Evolutionary conservation across 192 early-diverging fungal genomes (phyloP).

Genomic region (Backusella parvicylindrica): DNA sequence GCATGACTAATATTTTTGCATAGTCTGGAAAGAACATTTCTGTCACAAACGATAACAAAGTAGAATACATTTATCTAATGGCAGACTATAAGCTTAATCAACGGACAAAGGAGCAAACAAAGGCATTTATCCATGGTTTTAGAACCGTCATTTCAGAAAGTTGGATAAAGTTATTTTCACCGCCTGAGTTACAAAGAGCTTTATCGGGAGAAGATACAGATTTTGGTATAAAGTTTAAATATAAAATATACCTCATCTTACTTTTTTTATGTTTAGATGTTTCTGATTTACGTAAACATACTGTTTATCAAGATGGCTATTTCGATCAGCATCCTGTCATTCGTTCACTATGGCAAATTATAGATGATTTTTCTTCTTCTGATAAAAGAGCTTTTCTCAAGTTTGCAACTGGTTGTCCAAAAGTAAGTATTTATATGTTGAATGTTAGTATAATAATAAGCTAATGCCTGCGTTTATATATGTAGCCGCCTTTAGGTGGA

Average conservation of each 20-base stretch:
- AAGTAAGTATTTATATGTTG: slow-evolving; percentile 41
- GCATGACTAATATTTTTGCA: not conserved
- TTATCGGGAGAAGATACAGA: slow-evolving; percentile 60
- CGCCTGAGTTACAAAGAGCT: slow-evolving; percentile 75
- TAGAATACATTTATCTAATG: slow-evolving; percentile 71
- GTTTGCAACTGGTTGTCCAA: slow-evolving; percentile 74
- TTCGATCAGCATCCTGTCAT: slow-evolving; percentile 72
- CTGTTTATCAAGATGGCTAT: slow-evolving; percentile 66
- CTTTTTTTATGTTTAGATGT: slow-evolving; percentile 51
- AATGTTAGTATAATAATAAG: not conserved
- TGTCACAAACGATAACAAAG: slow-evolving; percentile 60
- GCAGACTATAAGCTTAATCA: slow-evolving; percentile 77
- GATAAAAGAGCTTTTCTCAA: slow-evolving; percentile 65
- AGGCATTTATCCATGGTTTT: slow-evolving; percentile 72
- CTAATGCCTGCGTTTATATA: not conserved
- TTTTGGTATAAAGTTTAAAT: slow-evolving; percentile 42
- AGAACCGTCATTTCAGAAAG: slow-evolving; percentile 65
- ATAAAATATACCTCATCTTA: not conserved
- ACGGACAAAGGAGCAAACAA: slow-evolving; percentile 60
- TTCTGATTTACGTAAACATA: slow-evolving; percentile 56
- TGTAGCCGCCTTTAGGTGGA: slow-evolving; percentile 59
- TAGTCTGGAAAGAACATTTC: slow-evolving; percentile 51
- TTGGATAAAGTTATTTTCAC: slow-evolving; percentile 88
- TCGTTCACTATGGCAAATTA: slow-evolving; percentile 61
- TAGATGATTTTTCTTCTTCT: slow-evolving; percentile 55